These are phyloP conservation scores for Sonneratia alba DNA, from an alignment of 345 rosid genomes.

Conservation along the genomic window DNA sequence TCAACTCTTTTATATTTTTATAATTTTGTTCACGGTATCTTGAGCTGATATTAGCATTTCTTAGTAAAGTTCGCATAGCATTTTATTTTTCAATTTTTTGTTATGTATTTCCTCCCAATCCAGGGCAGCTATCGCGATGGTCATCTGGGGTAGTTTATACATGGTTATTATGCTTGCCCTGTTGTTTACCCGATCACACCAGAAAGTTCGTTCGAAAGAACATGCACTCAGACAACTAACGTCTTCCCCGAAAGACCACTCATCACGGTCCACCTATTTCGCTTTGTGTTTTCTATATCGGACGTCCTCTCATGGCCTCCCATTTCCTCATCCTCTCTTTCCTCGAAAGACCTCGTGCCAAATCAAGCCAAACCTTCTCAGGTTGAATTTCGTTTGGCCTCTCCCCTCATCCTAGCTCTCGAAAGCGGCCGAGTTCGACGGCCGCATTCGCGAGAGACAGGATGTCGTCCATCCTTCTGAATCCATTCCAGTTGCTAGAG, in stretches of 20 bases:
- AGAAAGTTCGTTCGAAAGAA: neutral
- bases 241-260: neutral
- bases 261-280: neutral
- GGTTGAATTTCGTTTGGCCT: neutral
- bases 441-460: constrained; percentile 1
- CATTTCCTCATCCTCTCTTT: neutral
- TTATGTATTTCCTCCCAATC: too few species aligned
- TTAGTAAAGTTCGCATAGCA: too few species aligned
- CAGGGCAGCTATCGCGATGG: too few species aligned
- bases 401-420: neutral
- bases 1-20: too few species aligned
- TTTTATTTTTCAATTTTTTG: too few species aligned
- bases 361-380: neutral
- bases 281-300: neutral
- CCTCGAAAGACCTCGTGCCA: neutral
- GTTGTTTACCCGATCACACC: too few species aligned
- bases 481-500: constrained; percentile 69
- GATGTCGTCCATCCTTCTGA: constrained; percentile 23
- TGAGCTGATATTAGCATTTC: too few species aligned
- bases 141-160: too few species aligned
- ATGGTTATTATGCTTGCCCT: too few species aligned
- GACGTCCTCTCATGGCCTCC: neutral
- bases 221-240: neutral
- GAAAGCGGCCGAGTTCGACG: neutral
- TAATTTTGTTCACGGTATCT: too few species aligned